Evolutionary conservation across 345 rosid genomes (phyloP).

Genomic region (Physaria fendleri): DNA sequence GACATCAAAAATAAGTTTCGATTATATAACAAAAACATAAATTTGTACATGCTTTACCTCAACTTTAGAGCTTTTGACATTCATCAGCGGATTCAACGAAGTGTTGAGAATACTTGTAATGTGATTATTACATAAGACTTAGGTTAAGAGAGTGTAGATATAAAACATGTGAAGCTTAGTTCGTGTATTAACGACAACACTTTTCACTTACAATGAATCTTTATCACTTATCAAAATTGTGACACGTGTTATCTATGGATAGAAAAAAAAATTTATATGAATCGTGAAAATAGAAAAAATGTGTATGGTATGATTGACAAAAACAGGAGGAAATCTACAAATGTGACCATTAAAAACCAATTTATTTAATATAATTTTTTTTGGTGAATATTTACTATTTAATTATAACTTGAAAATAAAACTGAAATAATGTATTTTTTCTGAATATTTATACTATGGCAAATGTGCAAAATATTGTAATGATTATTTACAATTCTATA

Average conservation of each 20-base stretch:
- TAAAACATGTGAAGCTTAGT: slow-evolving; percentile 20
- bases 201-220: background rate
- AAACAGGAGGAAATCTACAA: no score
- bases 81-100: slow-evolving; percentile 19
- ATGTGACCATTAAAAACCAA: no score
- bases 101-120: slow-evolving; percentile 6
- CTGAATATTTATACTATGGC: no score
- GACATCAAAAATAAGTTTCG: background rate
- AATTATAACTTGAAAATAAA: no score
- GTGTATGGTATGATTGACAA: no score
- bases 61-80: background rate
- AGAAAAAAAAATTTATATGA: no score
- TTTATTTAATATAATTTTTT: no score
- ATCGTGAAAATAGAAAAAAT: no score
- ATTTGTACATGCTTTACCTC: slow-evolving; percentile 17
- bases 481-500: no score
- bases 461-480: no score
- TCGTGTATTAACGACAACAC: slow-evolving; percentile 7
- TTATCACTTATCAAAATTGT: background rate
- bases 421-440: no score
- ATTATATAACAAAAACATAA: background rate
- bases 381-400: no score
- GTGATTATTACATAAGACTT: background rate
- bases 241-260: slow-evolving; percentile 1
- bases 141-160: slow-evolving; percentile 6